Evolutionary conservation across 1,284 basidiomycete genomes (phyloP), one percentile per base, ranked within the genome.

Genomic region (Inonotus hispidus): DNA sequence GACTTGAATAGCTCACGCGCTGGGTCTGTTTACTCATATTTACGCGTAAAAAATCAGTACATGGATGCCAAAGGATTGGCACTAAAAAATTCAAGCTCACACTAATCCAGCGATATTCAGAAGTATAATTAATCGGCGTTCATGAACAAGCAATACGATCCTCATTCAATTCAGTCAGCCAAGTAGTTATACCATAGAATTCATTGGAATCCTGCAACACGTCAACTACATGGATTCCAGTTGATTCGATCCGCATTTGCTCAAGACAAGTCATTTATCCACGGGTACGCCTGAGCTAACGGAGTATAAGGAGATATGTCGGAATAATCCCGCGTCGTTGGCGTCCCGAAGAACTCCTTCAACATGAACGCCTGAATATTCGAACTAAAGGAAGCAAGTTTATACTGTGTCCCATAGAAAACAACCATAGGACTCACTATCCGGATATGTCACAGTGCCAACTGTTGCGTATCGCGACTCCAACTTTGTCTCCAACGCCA

Each of bases 381-480:
- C 7, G 60, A 53, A 25, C 60, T 62, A 38, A 1, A 52, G 21
- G 8, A 53, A 10, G n/a, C 5, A 7, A 39, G 1, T 6, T 11
- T 41, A 14, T 3, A 1, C 23, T 25, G 10, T 23, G n/a, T 37
- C 38, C n/a, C 1, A 37, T n/a, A n/a, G 16, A 39, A 39, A 19
- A 8, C 27, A 39, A 6, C 19, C 10, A 14, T 32, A n/a, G 41
- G 41, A 25, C 61, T 73, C 73, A 70, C 68, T 68, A 66, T 64
- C 68, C 68, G n/a, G 59, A 63, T 2, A 60, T 61, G 59, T 70
- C 68, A 46, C 68, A 69, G 37, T 70, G 68, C 2, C 65, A 56
- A 14, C 68, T 65, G 38, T 62, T 56, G 10, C 68, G 57, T 25
- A 69, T 66, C 8, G 69, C 66, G 27, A 70, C 66, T 19, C 68